Evolutionary conservation across 1,284 basidiomycete species (phyloP).

Genomic region (Ustilago sp.): DNA sequence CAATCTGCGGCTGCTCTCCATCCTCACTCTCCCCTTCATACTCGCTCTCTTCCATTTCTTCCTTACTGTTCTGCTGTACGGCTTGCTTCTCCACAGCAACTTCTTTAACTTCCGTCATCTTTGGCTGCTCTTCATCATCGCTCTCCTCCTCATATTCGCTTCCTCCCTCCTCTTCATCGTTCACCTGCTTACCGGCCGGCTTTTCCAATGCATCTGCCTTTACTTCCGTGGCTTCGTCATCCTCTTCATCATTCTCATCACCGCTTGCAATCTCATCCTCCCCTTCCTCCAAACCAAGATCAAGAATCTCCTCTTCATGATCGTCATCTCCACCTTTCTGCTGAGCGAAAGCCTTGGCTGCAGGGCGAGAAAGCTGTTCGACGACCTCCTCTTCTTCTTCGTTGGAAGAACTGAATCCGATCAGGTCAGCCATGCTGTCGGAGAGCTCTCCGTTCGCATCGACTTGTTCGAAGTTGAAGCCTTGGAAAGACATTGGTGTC

Average conservation of each 20-base stretch:
- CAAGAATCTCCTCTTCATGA: neutral
- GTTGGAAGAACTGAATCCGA: constrained; percentile 22
- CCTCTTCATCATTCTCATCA: constrained; percentile 1
- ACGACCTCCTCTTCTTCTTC: constrained; percentile 11
- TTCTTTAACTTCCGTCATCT: neutral
- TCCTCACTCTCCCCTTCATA: too few species aligned
- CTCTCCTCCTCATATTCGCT: neutral
- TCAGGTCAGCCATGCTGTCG: constrained; percentile 17
- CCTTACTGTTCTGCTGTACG: neutral
- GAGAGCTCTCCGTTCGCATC: neutral
- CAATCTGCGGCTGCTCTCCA: too few species aligned
- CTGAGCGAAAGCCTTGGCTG: neutral
- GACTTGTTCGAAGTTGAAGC: neutral
- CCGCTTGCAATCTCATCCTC: neutral
- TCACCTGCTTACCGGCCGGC: neutral
- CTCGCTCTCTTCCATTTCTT: neutral
- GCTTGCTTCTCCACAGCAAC: too few species aligned
- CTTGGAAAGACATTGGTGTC: neutral
- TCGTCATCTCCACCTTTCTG: neutral
- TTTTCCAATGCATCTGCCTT: neutral
- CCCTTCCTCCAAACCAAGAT: constrained; percentile 4
- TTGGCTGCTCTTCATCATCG: neutral
- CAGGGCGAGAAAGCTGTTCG: neutral
- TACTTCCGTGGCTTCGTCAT: neutral
- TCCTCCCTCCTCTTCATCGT: neutral